Evolutionary conservation across 306 rosid genomes (phyloP).

Genomic region (Quercus variabilis): DNA sequence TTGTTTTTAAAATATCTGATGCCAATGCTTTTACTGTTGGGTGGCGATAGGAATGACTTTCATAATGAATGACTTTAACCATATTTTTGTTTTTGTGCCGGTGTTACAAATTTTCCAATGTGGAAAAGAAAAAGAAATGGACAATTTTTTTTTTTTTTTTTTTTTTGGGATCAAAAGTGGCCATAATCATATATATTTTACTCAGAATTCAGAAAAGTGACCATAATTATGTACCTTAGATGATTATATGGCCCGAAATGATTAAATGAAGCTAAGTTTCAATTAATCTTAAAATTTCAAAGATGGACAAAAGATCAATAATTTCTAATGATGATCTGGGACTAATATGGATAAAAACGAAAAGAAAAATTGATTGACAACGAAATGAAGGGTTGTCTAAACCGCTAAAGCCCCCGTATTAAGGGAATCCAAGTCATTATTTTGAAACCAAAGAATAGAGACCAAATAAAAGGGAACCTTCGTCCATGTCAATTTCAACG

Average conservation of each 20-base stretch:
- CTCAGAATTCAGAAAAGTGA: too few species aligned
- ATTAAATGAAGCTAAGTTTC: not conserved
- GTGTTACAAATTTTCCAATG: too few species aligned
- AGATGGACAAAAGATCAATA: not conserved
- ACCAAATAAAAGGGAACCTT: not conserved
- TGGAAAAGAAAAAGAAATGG: too few species aligned
- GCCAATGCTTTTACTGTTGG: too few species aligned
- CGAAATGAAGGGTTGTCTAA: not conserved
- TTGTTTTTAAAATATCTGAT: too few species aligned
- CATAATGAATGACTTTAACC: too few species aligned
- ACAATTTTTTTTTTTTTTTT: not conserved
- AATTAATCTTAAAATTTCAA: not conserved
- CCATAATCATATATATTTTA: too few species aligned
- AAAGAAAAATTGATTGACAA: not conserved
- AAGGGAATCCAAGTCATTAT: not conserved
- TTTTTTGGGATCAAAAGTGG: not conserved
- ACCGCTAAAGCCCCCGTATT: not conserved
- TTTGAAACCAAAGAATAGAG: conserved; percentile 11
- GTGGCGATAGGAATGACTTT: too few species aligned
- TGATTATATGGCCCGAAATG: not conserved
- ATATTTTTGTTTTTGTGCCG: too few species aligned
- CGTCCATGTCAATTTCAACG: not conserved
- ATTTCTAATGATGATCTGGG: not conserved
- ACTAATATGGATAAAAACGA: not conserved
- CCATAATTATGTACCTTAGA: not conserved